phyloP scores from a whole-genome alignment of 2,329 filamentous ascomycete genomes.

The Sporothrix luriei region DNA sequence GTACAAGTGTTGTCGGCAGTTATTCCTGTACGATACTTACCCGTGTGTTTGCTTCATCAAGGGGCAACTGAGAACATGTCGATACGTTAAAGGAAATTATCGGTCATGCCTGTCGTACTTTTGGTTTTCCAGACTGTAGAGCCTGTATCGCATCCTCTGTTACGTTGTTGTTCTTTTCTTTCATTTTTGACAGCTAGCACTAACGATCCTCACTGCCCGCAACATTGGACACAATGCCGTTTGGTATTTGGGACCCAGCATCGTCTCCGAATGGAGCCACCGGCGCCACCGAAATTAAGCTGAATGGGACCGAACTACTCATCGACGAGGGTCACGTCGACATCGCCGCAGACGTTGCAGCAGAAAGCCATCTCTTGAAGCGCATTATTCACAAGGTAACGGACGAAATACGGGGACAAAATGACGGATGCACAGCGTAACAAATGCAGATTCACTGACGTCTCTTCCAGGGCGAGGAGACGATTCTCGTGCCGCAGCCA shows the following conservation, averaged over 20 bases:
- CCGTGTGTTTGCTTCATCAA: background rate
- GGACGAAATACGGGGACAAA: background rate
- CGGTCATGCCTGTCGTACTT: background rate
- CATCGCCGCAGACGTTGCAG: background rate
- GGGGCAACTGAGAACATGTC: background rate
- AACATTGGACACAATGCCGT: background rate
- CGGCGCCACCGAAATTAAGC: background rate
- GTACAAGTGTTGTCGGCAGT: background rate
- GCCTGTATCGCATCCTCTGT: too few species aligned
- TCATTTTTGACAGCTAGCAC: background rate
- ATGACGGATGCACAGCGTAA: background rate
- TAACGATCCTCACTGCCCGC: background rate
- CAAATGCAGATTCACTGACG: background rate
- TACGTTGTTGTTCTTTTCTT: background rate
- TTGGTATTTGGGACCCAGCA: constrained; percentile 18
- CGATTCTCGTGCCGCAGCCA: constrained; percentile 33
- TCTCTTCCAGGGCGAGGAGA: constrained; percentile 33
- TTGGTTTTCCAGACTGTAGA: background rate
- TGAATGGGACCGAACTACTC: constrained; percentile 15
- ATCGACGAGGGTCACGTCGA: background rate
- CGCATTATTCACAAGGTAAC: constrained; percentile 15
- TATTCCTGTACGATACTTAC: background rate
- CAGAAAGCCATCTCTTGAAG: background rate
- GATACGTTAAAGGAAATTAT: background rate
- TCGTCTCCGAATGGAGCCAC: background rate